Conservation (phyloP, 2,329 filamentous ascomycete genomes). For the Albophoma yamanashiensis region DNA sequence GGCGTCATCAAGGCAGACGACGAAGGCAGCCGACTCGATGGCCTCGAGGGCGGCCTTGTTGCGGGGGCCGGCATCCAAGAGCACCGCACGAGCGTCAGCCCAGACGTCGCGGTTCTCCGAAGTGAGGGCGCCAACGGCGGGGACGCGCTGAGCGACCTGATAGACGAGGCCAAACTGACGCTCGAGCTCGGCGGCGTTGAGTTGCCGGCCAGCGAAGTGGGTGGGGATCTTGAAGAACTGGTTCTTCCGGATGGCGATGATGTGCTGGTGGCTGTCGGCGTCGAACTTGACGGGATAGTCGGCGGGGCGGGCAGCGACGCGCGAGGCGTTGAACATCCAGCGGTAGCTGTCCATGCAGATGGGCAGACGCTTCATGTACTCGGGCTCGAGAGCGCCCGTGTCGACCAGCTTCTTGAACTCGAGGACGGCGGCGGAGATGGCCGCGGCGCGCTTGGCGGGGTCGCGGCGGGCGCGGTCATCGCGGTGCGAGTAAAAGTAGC, state of each 20-base stretch:
- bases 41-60: constrained; percentile 70
- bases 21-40: constrained; percentile 81
- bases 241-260: constrained; percentile 87
- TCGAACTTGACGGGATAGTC: constrained; percentile 80
- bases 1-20: constrained; percentile 89
- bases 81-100: constrained; percentile 69
- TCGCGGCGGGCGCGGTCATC: constrained; percentile 83
- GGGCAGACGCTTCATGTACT: constrained; percentile 97
- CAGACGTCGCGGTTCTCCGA: constrained; percentile 90
- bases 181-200: constrained; percentile 85
- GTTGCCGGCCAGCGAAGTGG: constrained; percentile 70
- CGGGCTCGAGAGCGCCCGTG: constrained; percentile 71
- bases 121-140: constrained; percentile 75
- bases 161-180: constrained; percentile 81
- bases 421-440: constrained; percentile 72
- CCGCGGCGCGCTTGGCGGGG: constrained; percentile 85
- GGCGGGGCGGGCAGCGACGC: constrained; percentile 70
- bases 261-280: constrained; percentile 67
- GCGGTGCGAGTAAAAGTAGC: constrained; percentile 98
- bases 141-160: constrained; percentile 57
- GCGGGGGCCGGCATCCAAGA: constrained; percentile 64
- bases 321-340: constrained; percentile 96
- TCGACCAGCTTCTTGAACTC: constrained; percentile 96
- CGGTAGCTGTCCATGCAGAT: constrained; percentile 98
- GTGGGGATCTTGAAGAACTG: constrained; percentile 90